Evolutionary conservation across 805 yeast genomes (phyloP).

Genomic region (Nakazawaea siamensis): DNA sequence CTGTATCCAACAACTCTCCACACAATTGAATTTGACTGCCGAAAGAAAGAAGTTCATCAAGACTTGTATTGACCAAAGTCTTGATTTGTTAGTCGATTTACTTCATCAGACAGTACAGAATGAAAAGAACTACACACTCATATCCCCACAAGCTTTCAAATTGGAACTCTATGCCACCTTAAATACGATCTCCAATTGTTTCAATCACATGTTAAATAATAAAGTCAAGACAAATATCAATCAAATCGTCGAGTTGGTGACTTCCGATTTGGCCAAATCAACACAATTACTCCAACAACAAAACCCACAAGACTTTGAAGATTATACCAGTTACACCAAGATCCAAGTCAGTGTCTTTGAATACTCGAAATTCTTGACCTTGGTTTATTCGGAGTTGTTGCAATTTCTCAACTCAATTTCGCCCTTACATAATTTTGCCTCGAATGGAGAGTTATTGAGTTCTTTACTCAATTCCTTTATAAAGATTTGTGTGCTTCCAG

Average conservation of each 20-base stretch:
- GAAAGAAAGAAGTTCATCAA: conserved; percentile 28
- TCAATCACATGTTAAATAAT: conserved; percentile 14
- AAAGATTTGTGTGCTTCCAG: conserved; percentile 32
- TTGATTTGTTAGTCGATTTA: conserved; percentile 17
- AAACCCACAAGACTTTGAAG: conserved; percentile 11
- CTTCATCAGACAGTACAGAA: conserved; percentile 7
- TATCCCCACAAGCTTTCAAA: conserved; percentile 17
- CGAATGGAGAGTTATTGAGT: conserved; percentile 9
- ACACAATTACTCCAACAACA: conserved; percentile 11
- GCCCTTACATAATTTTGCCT: conserved; percentile 13
- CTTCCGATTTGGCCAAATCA: conserved; percentile 16
- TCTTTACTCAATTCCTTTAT: conserved; percentile 23
- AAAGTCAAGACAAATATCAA: not conserved
- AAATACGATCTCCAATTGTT: conserved; percentile 17
- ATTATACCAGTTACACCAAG: conserved; percentile 11
- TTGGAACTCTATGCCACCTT: conserved; percentile 21
- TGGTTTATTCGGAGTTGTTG: conserved; percentile 21
- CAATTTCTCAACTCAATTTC: conserved; percentile 21
- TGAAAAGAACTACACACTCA: conserved; percentile 10
- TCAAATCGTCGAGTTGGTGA: conserved; percentile 12
- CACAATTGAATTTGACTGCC: conserved; percentile 33
- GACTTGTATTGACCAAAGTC: conserved; percentile 18
- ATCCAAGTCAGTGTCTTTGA: conserved; percentile 18
- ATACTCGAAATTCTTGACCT: conserved; percentile 13
- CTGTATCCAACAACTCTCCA: conserved; percentile 43